These are phyloP conservation scores for Annulohypoxylon truncatum DNA, from an alignment of 2,329 filamentous ascomycete genomes.

Conservation along the genomic window DNA sequence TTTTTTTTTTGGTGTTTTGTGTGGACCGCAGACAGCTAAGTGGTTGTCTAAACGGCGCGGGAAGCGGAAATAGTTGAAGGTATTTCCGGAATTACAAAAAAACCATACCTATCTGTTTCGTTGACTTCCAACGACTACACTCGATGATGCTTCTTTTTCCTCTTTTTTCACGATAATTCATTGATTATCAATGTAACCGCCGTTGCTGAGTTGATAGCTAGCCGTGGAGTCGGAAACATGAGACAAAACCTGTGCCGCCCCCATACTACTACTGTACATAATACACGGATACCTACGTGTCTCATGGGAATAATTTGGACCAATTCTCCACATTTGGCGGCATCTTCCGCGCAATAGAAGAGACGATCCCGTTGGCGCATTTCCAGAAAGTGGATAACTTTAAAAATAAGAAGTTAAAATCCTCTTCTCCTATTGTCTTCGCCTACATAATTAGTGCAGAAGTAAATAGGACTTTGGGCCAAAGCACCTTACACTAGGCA, in stretches of 20 bases:
- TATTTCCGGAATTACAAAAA: background rate
- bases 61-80: background rate
- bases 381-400: background rate
- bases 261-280: background rate
- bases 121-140: background rate
- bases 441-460: background rate
- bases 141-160: background rate
- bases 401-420: slow-evolving; percentile 4
- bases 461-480: background rate
- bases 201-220: background rate
- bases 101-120: background rate
- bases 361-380: background rate
- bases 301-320: background rate
- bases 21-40: background rate
- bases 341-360: background rate
- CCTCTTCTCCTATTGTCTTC: background rate
- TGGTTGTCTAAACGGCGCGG: background rate
- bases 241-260: background rate
- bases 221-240: background rate
- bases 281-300: background rate
- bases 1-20: too few species aligned
- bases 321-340: background rate
- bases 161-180: background rate
- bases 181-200: background rate
- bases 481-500: background rate